phyloP scores from a whole-genome alignment of 139 green algal genomes.

The Chloropicon primus region DNA sequence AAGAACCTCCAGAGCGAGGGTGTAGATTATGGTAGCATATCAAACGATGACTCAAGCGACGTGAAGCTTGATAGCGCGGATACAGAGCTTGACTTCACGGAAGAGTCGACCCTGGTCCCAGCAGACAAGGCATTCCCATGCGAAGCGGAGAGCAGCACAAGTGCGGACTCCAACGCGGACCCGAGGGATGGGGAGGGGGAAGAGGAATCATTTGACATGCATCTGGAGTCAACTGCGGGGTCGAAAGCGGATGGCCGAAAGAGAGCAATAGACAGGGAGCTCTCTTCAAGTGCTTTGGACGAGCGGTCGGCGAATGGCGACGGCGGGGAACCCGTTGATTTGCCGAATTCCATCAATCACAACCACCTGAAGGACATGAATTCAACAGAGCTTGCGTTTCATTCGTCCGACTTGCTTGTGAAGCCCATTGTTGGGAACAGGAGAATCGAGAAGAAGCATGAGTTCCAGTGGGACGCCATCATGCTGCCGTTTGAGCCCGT shows the following conservation, averaged over 20 bases:
- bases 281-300: background rate
- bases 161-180: background rate
- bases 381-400: constrained; percentile 49
- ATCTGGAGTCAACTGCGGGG: background rate
- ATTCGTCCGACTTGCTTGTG: constrained; percentile 56
- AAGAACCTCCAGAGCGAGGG: constrained; percentile 65
- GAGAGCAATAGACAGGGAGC: background rate
- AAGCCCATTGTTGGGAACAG: constrained; percentile 84
- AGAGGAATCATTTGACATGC: background rate
- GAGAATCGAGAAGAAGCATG: constrained; percentile 58
- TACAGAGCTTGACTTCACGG: constrained; percentile 69
- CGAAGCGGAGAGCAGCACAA: background rate
- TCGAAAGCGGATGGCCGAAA: background rate
- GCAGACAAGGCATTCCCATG: background rate
- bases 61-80: constrained; percentile 60
- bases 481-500: constrained; percentile 52
- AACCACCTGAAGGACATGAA: constrained; percentile 11
- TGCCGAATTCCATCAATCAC: too few species aligned
- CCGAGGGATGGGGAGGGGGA: background rate
- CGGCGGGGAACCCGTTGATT: background rate
- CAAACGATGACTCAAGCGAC: constrained; percentile 22
- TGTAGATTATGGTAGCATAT: background rate
- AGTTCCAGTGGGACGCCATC: constrained; percentile 47
- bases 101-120: background rate
- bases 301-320: background rate